Evolutionary conservation across 2,329 filamentous ascomycete species (phyloP).

Genomic region (Hypoxylon sp.): DNA sequence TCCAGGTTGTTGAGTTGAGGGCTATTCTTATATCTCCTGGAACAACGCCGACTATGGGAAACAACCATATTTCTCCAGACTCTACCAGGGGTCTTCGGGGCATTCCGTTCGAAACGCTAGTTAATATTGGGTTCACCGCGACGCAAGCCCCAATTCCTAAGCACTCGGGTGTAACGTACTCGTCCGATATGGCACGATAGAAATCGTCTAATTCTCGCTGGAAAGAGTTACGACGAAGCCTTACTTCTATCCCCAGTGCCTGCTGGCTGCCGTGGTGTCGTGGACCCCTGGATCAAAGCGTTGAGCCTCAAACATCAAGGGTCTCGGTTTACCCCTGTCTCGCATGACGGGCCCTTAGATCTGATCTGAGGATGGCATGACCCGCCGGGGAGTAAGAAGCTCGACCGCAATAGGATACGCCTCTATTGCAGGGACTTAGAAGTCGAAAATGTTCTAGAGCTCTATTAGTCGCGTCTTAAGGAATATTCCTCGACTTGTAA

Average conservation of each 20-base stretch:
- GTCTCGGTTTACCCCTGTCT: constrained; percentile 44
- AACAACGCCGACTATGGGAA: constrained; percentile 9
- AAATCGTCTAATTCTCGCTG: constrained; percentile 34
- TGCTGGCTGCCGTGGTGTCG: constrained; percentile 23
- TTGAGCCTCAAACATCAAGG: constrained; percentile 48
- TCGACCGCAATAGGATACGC: constrained; percentile 19
- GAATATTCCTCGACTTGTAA: constrained; percentile 8
- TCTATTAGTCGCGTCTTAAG: constrained; percentile 10
- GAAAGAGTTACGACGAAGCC: constrained; percentile 19
- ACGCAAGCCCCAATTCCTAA: constrained; percentile 39
- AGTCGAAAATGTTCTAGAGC: constrained; percentile 33
- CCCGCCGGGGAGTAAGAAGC: constrained; percentile 38
- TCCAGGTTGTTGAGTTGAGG: constrained; percentile 19
- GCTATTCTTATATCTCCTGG: constrained; percentile 30
- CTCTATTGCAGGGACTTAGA: constrained; percentile 22
- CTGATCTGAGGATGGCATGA: constrained; percentile 50
- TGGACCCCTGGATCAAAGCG: constrained; percentile 47
- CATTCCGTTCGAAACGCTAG: constrained; percentile 26
- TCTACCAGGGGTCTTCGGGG: constrained; percentile 13
- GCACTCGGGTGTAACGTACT: constrained; percentile 40
- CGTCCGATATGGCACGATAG: constrained; percentile 50
- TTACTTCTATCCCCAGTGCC: constrained; percentile 18
- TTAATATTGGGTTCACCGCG: constrained; percentile 37
- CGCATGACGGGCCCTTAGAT: constrained; percentile 34
- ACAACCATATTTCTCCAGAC: constrained; percentile 21